Evolutionary conservation across 2,329 filamentous ascomycete species (phyloP).

Genomic region (Drechslerella coelobrocha): DNA sequence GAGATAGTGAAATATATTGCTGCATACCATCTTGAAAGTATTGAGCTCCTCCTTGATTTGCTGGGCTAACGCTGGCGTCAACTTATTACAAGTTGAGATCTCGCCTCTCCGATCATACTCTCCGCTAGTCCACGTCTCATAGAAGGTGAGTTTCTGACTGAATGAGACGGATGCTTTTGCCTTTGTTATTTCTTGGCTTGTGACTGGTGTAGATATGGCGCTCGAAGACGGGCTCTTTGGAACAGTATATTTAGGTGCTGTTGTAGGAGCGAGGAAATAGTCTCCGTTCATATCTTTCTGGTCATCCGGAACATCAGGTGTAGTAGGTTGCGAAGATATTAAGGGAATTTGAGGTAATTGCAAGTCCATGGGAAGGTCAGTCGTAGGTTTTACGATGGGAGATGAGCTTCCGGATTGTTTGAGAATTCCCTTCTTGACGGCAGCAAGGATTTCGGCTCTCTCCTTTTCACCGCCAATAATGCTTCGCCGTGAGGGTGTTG

Average conservation of each 20-base stretch:
- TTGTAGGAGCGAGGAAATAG: slow-evolving; percentile 72
- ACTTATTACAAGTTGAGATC: slow-evolving; percentile 94
- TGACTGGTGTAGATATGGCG: slow-evolving; percentile 79
- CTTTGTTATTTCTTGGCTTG: slow-evolving; percentile 72
- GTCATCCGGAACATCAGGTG: slow-evolving; percentile 33
- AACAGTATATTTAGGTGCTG: slow-evolving; percentile 63
- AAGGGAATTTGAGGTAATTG: slow-evolving; percentile 62
- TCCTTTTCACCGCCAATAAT: slow-evolving; percentile 90
- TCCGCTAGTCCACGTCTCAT: slow-evolving; percentile 93
- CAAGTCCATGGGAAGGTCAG: slow-evolving; percentile 63
- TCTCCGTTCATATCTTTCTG: slow-evolving; percentile 71
- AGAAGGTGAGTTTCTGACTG: slow-evolving; percentile 90
- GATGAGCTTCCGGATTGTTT: slow-evolving; percentile 82
- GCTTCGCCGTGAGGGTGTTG: slow-evolving; percentile 74
- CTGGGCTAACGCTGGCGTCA: slow-evolving; percentile 95
- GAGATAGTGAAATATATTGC: not conserved
- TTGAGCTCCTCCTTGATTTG: slow-evolving; percentile 99
- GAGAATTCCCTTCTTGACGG: slow-evolving; percentile 92
- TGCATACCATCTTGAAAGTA: slow-evolving; percentile 94
- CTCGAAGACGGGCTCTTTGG: slow-evolving; percentile 72
- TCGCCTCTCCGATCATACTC: slow-evolving; percentile 97
- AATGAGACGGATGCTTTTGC: slow-evolving; percentile 62
- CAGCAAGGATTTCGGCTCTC: slow-evolving; percentile 86
- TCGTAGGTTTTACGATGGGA: slow-evolving; percentile 68
- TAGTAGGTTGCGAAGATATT: slow-evolving; percentile 37